phyloP scores from a whole-genome alignment of 164 flowering plant genomes.

The Berberis thunbergii region DNA sequence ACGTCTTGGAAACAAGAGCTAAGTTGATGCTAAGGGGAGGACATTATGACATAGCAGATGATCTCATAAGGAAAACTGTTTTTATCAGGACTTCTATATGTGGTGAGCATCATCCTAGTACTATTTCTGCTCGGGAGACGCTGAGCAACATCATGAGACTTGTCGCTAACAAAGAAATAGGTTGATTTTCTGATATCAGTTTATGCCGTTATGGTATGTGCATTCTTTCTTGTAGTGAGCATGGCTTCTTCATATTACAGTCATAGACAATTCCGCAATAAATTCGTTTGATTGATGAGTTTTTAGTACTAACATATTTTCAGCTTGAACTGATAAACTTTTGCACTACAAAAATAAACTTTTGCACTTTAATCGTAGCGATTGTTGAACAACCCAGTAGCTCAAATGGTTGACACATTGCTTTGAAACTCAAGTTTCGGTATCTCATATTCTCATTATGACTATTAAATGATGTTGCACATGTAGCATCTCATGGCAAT shows the following conservation, averaged over 20 bases:
- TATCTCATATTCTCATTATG: too few species aligned
- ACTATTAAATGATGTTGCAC: too few species aligned
- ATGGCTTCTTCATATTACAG: slow-evolving; percentile 19
- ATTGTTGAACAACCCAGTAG: too few species aligned
- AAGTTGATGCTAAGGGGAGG: slow-evolving; percentile 86
- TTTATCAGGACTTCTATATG: slow-evolving; percentile 77
- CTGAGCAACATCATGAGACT: slow-evolving; percentile 71
- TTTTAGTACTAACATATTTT: not conserved
- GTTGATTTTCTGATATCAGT: not conserved
- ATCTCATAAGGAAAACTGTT: slow-evolving; percentile 68
- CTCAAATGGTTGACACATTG: too few species aligned
- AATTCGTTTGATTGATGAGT: slow-evolving; percentile 9
- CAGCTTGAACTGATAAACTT: not conserved
- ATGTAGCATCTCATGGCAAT: too few species aligned
- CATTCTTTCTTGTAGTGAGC: slow-evolving; percentile 19
- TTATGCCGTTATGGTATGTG: not conserved
- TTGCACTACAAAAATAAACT: too few species aligned
- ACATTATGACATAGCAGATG: slow-evolving; percentile 76
- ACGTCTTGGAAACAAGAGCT: slow-evolving; percentile 83
- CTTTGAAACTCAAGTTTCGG: too few species aligned
- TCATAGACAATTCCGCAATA: slow-evolving; percentile 32
- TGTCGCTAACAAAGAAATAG: slow-evolving; percentile 46
- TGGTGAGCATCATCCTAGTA: slow-evolving; percentile 81
- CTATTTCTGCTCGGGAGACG: slow-evolving; percentile 65
- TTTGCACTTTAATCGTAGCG: too few species aligned